phyloP scores from a whole-genome alignment of 768 basidiomycete species.

The Macrolepiota fuliginosa region DNA sequence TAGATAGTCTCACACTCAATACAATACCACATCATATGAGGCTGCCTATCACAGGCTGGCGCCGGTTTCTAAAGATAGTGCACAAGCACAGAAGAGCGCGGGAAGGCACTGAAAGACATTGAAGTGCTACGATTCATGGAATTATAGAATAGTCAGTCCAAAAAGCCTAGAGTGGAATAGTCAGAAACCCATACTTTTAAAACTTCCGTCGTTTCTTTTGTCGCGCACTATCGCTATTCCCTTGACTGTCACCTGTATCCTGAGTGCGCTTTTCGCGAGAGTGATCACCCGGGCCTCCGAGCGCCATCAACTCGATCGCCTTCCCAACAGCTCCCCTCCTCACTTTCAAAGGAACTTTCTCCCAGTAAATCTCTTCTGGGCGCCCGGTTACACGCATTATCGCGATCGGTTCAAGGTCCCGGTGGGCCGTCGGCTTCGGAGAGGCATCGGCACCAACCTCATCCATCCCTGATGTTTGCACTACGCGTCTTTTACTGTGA shows the following conservation, averaged over 20 bases:
- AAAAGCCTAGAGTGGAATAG: too few species aligned
- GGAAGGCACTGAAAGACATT: too few species aligned
- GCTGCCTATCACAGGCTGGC: too few species aligned
- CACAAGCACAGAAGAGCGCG: too few species aligned
- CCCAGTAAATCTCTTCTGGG: slow-evolving; percentile 75
- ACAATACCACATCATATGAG: too few species aligned
- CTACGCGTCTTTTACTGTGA: slow-evolving; percentile 20
- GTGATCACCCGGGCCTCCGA: not conserved
- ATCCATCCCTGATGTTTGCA: slow-evolving; percentile 56
- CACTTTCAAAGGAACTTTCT: slow-evolving; percentile 74
- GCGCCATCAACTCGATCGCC: slow-evolving; percentile 23
- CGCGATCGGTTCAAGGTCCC: slow-evolving; percentile 28
- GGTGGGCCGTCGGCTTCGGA: slow-evolving; percentile 2
- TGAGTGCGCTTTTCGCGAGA: not conserved
- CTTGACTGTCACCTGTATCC: not conserved
- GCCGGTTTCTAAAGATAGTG: too few species aligned
- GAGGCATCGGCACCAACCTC: slow-evolving; percentile 34
- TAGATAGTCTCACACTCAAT: too few species aligned
- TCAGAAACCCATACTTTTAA: not conserved
- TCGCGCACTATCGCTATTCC: not conserved
- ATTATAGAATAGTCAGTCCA: too few species aligned
- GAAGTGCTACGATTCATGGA: too few species aligned
- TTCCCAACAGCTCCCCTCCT: slow-evolving; percentile 57
- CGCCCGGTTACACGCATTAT: slow-evolving; percentile 61
- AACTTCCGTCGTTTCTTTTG: not conserved